Evolutionary conservation across 1,139 yeast genomes (phyloP), one percentile per base, ranked within the genome.

Genomic region (Arxiozyma heterogenica): DNA sequence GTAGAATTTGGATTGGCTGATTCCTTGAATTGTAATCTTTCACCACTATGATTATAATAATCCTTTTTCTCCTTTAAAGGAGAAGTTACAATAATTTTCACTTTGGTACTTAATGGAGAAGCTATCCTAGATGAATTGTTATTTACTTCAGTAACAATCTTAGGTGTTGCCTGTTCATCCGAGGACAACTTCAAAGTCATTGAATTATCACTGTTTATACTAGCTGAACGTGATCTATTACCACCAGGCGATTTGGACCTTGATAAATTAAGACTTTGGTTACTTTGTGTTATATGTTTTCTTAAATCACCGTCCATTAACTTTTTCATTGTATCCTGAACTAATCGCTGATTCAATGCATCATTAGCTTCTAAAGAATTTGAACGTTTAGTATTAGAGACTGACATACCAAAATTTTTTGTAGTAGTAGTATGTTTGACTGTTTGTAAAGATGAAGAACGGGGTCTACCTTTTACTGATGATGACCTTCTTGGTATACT

Each of bases 381-480:
- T 3, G 70, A 61, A 18, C 70, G 60, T 34, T 51, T 53, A 5
- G 23, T 25, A 17, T 46, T 42, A 5, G 53, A 46, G 41, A 39
- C 42, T 11, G 23, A 30, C 9, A 38, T 44, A 12, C 44, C 34
- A 5, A 15, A 22, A 2, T 42, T 23, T 21, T 49, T 47, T 43
- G 41, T 25, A 9, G 23, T n/a, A 21, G 50, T 51, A 34, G 50
- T 46, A 41, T 41, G 11, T 23, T 51, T 52, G 17, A 58, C 50
- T 1, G 68, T 57, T 55, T 67, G 71, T 38, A 67, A 56, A 3
- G 71, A 67, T 1, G 67, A 57, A 8, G 71, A 66, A 46, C 70
- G 60, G 21, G 64, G 64, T 48, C 70, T 59, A 25, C 57, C 54
- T 25, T 44, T 50, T 11, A 39, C 44, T 6, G 48, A 43, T n/a